phyloP scores from a whole-genome alignment of 192 early-diverging fungal species.

The Podila verticillata region DNA sequence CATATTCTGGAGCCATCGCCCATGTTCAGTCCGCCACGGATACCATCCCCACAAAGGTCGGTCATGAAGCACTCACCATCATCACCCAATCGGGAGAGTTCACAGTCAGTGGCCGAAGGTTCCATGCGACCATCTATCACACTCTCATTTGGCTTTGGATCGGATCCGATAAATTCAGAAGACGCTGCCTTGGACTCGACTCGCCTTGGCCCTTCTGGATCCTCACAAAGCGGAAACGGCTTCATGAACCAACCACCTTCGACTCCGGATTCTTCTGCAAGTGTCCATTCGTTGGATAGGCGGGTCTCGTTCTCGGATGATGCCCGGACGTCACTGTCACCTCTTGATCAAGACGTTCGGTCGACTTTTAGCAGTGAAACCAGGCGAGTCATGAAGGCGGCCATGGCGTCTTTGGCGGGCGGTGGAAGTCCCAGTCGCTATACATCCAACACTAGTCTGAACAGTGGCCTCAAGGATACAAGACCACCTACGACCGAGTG shows the following conservation, averaged over 20 bases:
- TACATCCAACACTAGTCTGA: not conserved
- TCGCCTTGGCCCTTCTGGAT: slow-evolving; percentile 4
- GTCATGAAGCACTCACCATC: slow-evolving; percentile 8
- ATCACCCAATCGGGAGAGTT: slow-evolving; percentile 2
- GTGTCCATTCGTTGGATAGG: slow-evolving; percentile 12
- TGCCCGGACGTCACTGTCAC: not conserved
- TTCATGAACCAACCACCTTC: slow-evolving; percentile 5
- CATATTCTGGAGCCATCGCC: slow-evolving; percentile 10
- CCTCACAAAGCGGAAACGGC: too few species aligned
- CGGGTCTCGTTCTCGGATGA: slow-evolving; percentile 25
- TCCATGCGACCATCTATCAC: not conserved
- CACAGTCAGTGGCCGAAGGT: not conserved
- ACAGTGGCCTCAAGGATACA: not conserved
- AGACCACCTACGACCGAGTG: not conserved
- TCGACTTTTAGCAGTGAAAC: slow-evolving; percentile 25
- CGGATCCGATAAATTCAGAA: slow-evolving; percentile 4
- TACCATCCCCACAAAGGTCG: slow-evolving; percentile 8
- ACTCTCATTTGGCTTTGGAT: not conserved
- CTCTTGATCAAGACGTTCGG: slow-evolving; percentile 6
- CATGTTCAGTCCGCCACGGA: slow-evolving; percentile 10
- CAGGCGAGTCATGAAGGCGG: slow-evolving; percentile 17
- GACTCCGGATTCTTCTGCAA: slow-evolving; percentile 21
- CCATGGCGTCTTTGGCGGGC: slow-evolving; percentile 1
- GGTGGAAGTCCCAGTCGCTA: slow-evolving; percentile 12
- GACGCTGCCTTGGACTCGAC: not conserved